Base-by-base conservation (phyloP, 345 rosid species). In the Viola odorata region DNA sequence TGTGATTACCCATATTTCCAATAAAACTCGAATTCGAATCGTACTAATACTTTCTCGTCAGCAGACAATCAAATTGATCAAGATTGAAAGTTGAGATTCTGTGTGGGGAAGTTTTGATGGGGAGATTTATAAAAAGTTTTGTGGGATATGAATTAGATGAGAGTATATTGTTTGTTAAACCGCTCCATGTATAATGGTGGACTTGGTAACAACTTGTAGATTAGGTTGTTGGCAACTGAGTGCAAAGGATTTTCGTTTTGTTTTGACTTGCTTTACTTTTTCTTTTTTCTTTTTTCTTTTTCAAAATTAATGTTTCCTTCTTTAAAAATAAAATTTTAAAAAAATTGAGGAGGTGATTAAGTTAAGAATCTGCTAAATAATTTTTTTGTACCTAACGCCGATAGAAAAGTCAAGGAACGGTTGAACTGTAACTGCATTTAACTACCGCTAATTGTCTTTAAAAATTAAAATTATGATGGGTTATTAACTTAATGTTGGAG, bases 1-100 rank as follows among this genome's bases (percentile, higher is more conserved):
- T 38, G 9, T 60, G 45, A 53, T 85, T 88, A 16, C 96, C 96
- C 96, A 88, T 88, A n/a, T n/a, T n/a, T n/a, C n/a, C n/a, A n/a
- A n/a, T n/a, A n/a, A n/a, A n/a, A n/a, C n/a, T n/a, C n/a, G n/a
- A n/a, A n/a, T n/a, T n/a, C n/a, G n/a, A n/a, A n/a, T n/a, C n/a
- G n/a, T n/a, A n/a, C n/a, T n/a, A n/a, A n/a, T n/a, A n/a, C n/a
- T n/a, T n/a, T n/a, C n/a, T n/a, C n/a, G n/a, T n/a, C n/a, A n/a
- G n/a, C n/a, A n/a, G n/a, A n/a, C n/a, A n/a, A 23, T 23, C 32
- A 23, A 23, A 0, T 23, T 23, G 32, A 23, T 23, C 32, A 23
- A 23, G 32, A 23, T 23, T 23, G 32, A 23, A 23, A 23, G 32
- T 23, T 23, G 32, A 23, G 32, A 23, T 23, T 23, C 2, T 23